These are phyloP conservation scores for Hortiboletus campestris DNA, from an alignment of 768 basidiomycete species.

Conservation along the genomic window DNA sequence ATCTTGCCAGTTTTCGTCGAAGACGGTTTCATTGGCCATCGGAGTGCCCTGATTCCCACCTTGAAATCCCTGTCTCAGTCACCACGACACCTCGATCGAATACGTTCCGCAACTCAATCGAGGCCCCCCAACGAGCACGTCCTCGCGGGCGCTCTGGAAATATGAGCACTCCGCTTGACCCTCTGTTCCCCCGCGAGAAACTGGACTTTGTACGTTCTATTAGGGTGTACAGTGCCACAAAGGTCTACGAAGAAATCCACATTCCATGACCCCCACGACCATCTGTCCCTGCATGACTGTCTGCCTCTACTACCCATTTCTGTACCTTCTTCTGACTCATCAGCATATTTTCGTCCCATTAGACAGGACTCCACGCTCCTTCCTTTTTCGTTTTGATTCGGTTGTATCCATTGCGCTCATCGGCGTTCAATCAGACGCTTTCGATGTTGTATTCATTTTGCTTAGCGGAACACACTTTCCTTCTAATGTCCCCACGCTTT, in stretches of 20 bases:
- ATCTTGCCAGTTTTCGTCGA: slow-evolving; percentile 55
- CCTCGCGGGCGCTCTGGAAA: slow-evolving; percentile 8
- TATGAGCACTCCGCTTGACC: slow-evolving; percentile 19
- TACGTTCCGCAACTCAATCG: slow-evolving; percentile 17
- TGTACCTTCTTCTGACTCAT: background rate
- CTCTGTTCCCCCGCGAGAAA: slow-evolving; percentile 35
- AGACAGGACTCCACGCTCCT: slow-evolving; percentile 20
- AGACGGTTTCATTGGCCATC: slow-evolving; percentile 68
- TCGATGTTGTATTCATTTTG: slow-evolving; percentile 14
- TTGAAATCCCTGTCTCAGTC: slow-evolving; percentile 23
- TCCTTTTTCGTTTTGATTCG: slow-evolving; percentile 2
- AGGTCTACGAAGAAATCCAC: slow-evolving; percentile 34
- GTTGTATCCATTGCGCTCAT: background rate
- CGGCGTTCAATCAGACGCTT: slow-evolving; percentile 3
- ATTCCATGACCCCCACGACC: slow-evolving; percentile 13
- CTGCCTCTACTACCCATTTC: background rate
- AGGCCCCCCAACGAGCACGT: slow-evolving; percentile 10
- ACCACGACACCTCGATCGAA: slow-evolving; percentile 23
- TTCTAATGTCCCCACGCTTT: background rate
- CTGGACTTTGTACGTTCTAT: slow-evolving; percentile 52
- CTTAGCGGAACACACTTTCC: slow-evolving; percentile 6
- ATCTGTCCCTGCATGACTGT: background rate
- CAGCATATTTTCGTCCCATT: slow-evolving; percentile 4
- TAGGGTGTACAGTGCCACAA: slow-evolving; percentile 50
- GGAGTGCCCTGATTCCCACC: slow-evolving; percentile 36